A percentile compares a stretch with the other conserved stretches of the same genome.
phyloP scores from a whole-genome alignment of 2,329 filamentous ascomycete genomes.

The Coniella vitis region DNA sequence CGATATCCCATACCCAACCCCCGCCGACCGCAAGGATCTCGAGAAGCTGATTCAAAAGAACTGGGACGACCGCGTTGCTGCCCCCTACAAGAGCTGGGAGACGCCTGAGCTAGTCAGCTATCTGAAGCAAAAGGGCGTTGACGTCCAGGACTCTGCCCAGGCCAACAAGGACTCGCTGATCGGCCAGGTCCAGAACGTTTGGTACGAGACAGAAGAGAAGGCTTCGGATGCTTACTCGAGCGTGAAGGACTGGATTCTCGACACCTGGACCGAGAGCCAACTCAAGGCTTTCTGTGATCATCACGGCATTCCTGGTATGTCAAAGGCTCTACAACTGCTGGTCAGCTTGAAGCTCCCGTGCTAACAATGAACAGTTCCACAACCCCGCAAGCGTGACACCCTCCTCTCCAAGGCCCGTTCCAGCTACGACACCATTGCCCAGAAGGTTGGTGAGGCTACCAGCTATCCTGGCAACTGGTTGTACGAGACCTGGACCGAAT shows the following conservation, averaged over 20 bases:
- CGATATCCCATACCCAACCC: slow-evolving; percentile 81
- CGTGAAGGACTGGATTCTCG: slow-evolving; percentile 87
- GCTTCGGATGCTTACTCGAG: slow-evolving; percentile 63
- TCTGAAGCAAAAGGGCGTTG: slow-evolving; percentile 62
- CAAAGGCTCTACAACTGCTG: too few species aligned
- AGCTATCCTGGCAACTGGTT: slow-evolving; percentile 91
- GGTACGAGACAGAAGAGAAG: slow-evolving; percentile 74
- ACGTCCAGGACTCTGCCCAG: slow-evolving; percentile 60
- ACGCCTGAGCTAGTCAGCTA: slow-evolving; percentile 60
- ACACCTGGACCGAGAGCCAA: slow-evolving; percentile 90
- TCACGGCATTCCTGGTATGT: slow-evolving; percentile 66
- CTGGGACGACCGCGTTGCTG: slow-evolving; percentile 72
- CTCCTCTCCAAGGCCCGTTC: slow-evolving; percentile 71
- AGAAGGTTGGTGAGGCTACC: slow-evolving; percentile 66
- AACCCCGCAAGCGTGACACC: slow-evolving; percentile 78
- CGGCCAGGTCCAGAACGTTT: slow-evolving; percentile 62
- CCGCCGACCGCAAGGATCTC: slow-evolving; percentile 90
- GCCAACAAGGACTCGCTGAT: slow-evolving; percentile 63
- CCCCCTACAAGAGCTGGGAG: slow-evolving; percentile 75
- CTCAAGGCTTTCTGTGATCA: slow-evolving; percentile 90
- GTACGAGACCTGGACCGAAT: slow-evolving; percentile 85
- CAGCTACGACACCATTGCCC: slow-evolving; percentile 73
- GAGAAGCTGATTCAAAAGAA: slow-evolving; percentile 82
- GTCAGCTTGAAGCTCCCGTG: too few species aligned
- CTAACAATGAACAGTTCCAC: slow-evolving; percentile 50